These are phyloP conservation scores for Angomonas deanei DNA, from an alignment of 208 protist genomes.

Conservation along the genomic window DNA sequence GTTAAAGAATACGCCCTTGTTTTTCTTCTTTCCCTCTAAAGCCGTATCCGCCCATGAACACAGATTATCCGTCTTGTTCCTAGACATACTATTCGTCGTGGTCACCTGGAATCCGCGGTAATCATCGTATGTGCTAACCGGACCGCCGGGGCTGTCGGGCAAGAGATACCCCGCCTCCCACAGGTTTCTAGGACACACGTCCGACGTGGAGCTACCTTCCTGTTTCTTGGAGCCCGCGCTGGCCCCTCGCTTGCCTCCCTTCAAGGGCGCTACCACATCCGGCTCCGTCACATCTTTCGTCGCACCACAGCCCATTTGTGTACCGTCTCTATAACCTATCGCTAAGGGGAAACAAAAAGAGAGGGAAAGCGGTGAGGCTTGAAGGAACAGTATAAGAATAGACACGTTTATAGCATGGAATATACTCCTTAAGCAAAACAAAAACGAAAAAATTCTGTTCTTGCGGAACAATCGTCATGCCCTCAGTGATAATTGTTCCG, in stretches of 20 bases:
- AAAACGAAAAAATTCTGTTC: constrained; percentile 1
- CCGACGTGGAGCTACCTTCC: background rate
- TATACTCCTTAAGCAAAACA: constrained; percentile 3
- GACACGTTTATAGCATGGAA: background rate
- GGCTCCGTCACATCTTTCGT: background rate
- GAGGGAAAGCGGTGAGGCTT: background rate
- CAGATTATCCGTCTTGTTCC: constrained; percentile 45
- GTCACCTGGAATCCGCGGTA: constrained; percentile 44
- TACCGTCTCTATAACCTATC: background rate
- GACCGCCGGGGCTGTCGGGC: constrained; percentile 21
- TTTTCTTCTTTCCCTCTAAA: constrained; percentile 25
- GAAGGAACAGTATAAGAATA: too few species aligned
- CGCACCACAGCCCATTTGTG: constrained; percentile 27
- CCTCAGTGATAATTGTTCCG: constrained; percentile 65
- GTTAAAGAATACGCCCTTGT: constrained; percentile 52
- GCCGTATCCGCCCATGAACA: constrained; percentile 62
- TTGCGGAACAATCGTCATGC: background rate
- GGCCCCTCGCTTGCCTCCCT: background rate
- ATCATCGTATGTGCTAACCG: constrained; percentile 43
- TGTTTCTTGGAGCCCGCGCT: background rate
- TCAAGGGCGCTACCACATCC: constrained; percentile 5
- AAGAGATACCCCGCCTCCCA: constrained; percentile 27
- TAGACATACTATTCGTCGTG: constrained; percentile 39
- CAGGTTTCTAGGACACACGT: background rate
- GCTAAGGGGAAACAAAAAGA: background rate